A percentile compares a stretch with the other conserved stretches of the same genome.
Evolutionary conservation across 2,329 filamentous ascomycete species (phyloP).

Genomic region (Paecilomyces sp.): DNA sequence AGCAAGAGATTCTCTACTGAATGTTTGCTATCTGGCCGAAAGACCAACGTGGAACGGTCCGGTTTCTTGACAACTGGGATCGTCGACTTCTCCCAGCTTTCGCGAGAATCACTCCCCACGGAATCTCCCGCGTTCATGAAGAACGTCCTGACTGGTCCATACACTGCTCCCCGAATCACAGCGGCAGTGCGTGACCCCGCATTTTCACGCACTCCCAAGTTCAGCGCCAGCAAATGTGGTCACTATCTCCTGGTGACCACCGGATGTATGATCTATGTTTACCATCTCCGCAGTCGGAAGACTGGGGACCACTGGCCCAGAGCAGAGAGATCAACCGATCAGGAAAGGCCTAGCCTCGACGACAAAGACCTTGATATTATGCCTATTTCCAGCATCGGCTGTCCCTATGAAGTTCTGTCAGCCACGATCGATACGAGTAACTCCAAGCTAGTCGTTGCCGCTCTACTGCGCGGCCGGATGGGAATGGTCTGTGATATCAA

Average conservation of each 20-base stretch:
- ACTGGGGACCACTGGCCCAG: slow-evolving; percentile 2
- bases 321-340: slow-evolving; percentile 1
- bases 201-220: slow-evolving; percentile 25
- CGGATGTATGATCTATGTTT: slow-evolving; percentile 51
- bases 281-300: slow-evolving; percentile 32
- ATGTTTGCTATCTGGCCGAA: slow-evolving; percentile 37
- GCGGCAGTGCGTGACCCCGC: slow-evolving; percentile 16
- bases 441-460: slow-evolving; percentile 49
- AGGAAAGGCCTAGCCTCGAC: slow-evolving; percentile 12
- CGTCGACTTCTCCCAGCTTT: slow-evolving; percentile 20
- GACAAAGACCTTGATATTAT: slow-evolving; percentile 26
- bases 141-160: slow-evolving; percentile 8
- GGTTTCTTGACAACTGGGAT: slow-evolving; percentile 32
- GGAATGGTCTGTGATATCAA: slow-evolving; percentile 55
- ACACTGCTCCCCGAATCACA: slow-evolving; percentile 8
- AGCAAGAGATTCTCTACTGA: slow-evolving; percentile 44
- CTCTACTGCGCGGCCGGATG: slow-evolving; percentile 53
- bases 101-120: slow-evolving; percentile 7
- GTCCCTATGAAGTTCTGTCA: slow-evolving; percentile 50
- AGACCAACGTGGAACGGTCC: slow-evolving; percentile 19
- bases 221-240: slow-evolving; percentile 52
- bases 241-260: slow-evolving; percentile 51
- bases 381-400: slow-evolving; percentile 48
- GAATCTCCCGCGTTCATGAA: slow-evolving; percentile 6
- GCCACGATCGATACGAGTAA: slow-evolving; percentile 58